Percentiles rank a stretch among this genome's conserved stretches.
Conservation (phyloP, 257 asterid genomes). For the Ligustrum vulgare region DNA sequence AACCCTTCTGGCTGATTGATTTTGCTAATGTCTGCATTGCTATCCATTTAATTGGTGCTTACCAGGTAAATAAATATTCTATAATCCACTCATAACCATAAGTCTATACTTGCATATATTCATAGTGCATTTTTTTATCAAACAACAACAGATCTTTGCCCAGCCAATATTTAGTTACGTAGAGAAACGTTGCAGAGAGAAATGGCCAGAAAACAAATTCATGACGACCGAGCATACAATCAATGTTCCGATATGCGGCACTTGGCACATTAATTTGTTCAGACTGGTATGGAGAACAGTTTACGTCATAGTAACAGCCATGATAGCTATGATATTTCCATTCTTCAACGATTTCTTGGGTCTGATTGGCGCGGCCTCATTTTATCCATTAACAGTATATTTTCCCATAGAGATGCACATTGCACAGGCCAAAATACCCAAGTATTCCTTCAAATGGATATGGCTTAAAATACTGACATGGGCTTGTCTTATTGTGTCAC, state of each 20-base stretch:
- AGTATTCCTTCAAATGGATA: slow-evolving; percentile 46
- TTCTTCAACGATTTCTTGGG: slow-evolving; percentile 59
- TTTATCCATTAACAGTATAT: slow-evolving; percentile 55
- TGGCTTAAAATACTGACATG: slow-evolving; percentile 56
- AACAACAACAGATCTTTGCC: slow-evolving; percentile 39
- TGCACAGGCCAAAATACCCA: slow-evolving; percentile 45
- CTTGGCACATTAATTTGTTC: slow-evolving; percentile 34
- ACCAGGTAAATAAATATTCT: slow-evolving; percentile 38
- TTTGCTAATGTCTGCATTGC: slow-evolving; percentile 64
- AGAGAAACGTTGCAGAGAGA: slow-evolving; percentile 29
- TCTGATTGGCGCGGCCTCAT: slow-evolving; percentile 53
- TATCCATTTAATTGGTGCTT: slow-evolving; percentile 60
- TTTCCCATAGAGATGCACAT: slow-evolving; percentile 66
- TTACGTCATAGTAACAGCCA: slow-evolving; percentile 43
- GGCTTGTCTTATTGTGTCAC: slow-evolving; percentile 51
- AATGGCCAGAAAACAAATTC: slow-evolving; percentile 50
- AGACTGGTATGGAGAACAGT: slow-evolving; percentile 53
- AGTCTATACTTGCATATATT: slow-evolving; percentile 7
- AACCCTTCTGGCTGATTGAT: slow-evolving; percentile 62
- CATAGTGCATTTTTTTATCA: no score
- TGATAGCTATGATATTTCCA: slow-evolving; percentile 62
- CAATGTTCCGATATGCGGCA: slow-evolving; percentile 28
- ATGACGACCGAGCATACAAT: slow-evolving; percentile 33
- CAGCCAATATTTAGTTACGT: slow-evolving; percentile 57
- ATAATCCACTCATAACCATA: neutral